Base-by-base conservation (phyloP, 768 basidiomycete species). In the Phanerochaete sordida region DNA sequence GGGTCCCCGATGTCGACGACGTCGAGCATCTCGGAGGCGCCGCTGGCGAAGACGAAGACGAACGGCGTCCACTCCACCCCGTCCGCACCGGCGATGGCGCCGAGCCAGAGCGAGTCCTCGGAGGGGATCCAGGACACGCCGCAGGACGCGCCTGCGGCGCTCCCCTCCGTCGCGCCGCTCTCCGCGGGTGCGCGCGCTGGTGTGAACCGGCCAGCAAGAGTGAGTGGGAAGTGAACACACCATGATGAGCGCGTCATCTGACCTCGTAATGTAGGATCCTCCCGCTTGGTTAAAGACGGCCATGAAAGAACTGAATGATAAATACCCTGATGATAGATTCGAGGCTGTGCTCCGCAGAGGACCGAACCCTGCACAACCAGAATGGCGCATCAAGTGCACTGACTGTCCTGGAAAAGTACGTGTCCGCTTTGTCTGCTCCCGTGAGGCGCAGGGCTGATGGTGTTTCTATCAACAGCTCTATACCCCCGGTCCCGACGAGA, bases 381-480 rank as follows among this genome's bases (percentile, higher is more conserved):
- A 96, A 72, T 98, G 95, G 95, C 83, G 93, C 19, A 82, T 96
- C 69, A 94, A 90, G 72, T 97, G 94, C 71, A 69, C 86, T 64
- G 94, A 97, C 72, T 95, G 94, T 73, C 94, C 94, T 65, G 93
- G 93, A 68, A 96, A 95, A 83, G 93, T 93, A 61, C 27, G 79
- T 69, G 19, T 26, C n/a, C 23, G 58, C 55, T 28, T 57, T 19
- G 9, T n/a, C n/a, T 39, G n/a, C 33, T 44, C 35, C 24, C 16
- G 16, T 60, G 33, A 16, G n/a, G 53, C 62, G 19, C 64, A 57
- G 62, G 66, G 33, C 62, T 62, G 55, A 15, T 37, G 30, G 11
- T 30, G 33, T 57, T 16, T 16, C 19, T 51, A 55, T 58, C 45
- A 67, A 37, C 24, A 95, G 87, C 73, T 97, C 59, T 98, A 97